phyloP scores from a whole-genome alignment of 2,329 filamentous ascomycete species.

The Colletotrichum higginsianum region DNA sequence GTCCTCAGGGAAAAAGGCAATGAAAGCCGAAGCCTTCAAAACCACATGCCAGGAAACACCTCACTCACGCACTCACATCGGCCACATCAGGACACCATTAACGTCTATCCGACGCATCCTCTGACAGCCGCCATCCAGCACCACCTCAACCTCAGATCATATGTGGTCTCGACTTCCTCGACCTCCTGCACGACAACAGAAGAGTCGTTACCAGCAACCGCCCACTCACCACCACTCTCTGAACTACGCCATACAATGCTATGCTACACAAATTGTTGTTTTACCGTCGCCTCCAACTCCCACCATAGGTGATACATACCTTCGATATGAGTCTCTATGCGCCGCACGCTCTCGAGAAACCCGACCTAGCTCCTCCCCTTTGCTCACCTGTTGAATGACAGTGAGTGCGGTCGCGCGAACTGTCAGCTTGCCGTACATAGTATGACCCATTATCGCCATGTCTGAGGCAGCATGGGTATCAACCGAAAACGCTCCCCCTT shows the following conservation, averaged over 20 bases:
- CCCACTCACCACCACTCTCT: background rate
- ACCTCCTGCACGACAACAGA: background rate
- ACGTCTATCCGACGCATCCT: background rate
- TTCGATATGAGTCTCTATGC: constrained; percentile 24
- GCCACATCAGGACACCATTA: constrained; percentile 22
- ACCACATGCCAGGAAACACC: constrained; percentile 48
- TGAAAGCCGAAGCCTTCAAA: constrained; percentile 3
- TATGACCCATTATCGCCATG: constrained; percentile 9
- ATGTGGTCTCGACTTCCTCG: background rate
- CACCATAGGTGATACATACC: constrained; percentile 21
- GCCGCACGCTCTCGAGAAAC: constrained; percentile 11
- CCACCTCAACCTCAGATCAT: constrained; percentile 13
- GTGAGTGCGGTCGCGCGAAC: constrained; percentile 24
- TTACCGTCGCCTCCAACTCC: constrained; percentile 24
- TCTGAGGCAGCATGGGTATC: constrained; percentile 24
- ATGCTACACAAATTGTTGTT: background rate
- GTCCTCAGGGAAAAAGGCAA: constrained; percentile 17
- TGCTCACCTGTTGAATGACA: constrained; percentile 20
- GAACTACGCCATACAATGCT: background rate
- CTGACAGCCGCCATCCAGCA: constrained; percentile 1
- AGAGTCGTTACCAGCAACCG: background rate
- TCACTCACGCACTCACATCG: constrained; percentile 29
- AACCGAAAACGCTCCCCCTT: background rate
- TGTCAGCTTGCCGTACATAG: constrained; percentile 24
- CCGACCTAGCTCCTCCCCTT: constrained; percentile 6